Evolutionary conservation across 2,329 filamentous ascomycete genomes (phyloP).

Genomic region (Aspergillus caelatus): DNA sequence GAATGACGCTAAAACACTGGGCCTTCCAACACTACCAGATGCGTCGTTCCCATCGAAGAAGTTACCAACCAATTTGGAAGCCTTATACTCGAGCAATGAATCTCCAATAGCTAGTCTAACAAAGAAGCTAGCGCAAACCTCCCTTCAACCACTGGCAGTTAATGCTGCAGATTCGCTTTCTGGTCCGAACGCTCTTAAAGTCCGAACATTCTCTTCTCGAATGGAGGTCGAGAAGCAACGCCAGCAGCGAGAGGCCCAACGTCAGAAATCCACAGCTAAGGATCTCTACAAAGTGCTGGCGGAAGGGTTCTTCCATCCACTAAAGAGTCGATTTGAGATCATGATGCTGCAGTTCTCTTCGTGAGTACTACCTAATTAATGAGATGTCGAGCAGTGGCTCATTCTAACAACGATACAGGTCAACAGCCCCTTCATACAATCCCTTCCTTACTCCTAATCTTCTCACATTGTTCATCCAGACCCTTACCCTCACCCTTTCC

Average conservation of each 20-base stretch:
- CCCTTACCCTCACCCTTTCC: constrained; percentile 78
- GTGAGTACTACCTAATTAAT: constrained; percentile 33
- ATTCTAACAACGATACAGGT: constrained; percentile 26
- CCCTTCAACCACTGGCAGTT: constrained; percentile 81
- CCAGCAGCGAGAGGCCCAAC: constrained; percentile 44
- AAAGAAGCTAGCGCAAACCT: constrained; percentile 66
- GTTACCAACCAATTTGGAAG: constrained; percentile 74
- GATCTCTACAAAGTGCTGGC: constrained; percentile 76
- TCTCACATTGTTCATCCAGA: constrained; percentile 80
- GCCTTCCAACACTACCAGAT: constrained; percentile 36
- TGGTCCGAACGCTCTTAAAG: constrained; percentile 82
- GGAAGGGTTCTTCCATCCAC: constrained; percentile 80
- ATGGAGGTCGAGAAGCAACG: constrained; percentile 65
- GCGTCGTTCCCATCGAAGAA: constrained; percentile 76
- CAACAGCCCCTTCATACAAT: constrained; percentile 48
- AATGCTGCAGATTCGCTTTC: constrained; percentile 76
- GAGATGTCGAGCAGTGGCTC: not conserved
- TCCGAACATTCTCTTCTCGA: constrained; percentile 83
- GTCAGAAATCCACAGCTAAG: constrained; percentile 68
- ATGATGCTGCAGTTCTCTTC: constrained; percentile 57
- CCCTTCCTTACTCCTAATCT: constrained; percentile 75
- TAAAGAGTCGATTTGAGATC: constrained; percentile 78
- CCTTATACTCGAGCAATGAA: constrained; percentile 60
- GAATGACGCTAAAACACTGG: constrained; percentile 48
- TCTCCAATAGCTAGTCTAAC: constrained; percentile 70